These are phyloP conservation scores for Nigrograna mackinnonii DNA, from an alignment of 2,329 filamentous ascomycete genomes.

Conservation along the genomic window DNA sequence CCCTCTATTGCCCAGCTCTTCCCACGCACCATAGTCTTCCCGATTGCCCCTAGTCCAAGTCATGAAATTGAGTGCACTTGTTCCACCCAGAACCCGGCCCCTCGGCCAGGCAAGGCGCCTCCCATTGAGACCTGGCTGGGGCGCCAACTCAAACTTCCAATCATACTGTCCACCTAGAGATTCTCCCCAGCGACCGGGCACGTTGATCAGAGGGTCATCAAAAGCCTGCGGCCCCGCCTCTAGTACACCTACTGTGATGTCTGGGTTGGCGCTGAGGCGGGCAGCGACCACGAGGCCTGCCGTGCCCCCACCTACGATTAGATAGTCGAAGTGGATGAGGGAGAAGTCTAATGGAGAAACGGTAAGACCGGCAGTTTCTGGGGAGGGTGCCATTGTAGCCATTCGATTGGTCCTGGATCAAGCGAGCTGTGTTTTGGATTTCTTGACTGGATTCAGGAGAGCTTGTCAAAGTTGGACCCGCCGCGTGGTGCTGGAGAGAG, in stretches of 20 bases:
- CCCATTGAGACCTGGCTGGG: slow-evolving; percentile 48
- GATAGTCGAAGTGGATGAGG: slow-evolving; percentile 9
- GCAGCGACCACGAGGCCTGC: slow-evolving; percentile 79
- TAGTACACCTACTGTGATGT: slow-evolving; percentile 14
- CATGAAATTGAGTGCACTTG: slow-evolving; percentile 33
- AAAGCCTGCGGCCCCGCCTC: slow-evolving; percentile 16
- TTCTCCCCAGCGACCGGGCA: slow-evolving; percentile 14
- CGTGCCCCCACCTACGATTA: slow-evolving; percentile 67
- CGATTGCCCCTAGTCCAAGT: slow-evolving; percentile 26
- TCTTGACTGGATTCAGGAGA: too few relatives aligned
- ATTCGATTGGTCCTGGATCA: too few relatives aligned
- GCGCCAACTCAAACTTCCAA: slow-evolving; percentile 38
- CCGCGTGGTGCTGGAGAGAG: too few relatives aligned
- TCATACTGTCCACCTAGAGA: slow-evolving; percentile 31
- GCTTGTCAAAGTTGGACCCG: too few relatives aligned
- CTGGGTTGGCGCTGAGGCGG: slow-evolving; percentile 52
- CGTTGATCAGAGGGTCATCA: slow-evolving; percentile 16
- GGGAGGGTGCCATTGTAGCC: too few relatives aligned
- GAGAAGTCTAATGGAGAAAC: slow-evolving; percentile 6
- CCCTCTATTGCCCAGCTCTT: slow-evolving; percentile 58
- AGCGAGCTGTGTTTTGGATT: too few relatives aligned
- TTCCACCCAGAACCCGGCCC: slow-evolving; percentile 25
- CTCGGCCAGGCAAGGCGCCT: slow-evolving; percentile 7
- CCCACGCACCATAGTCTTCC: slow-evolving; percentile 54
- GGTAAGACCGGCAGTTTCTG: too few relatives aligned